A percentile compares a stretch with the other conserved stretches of the same genome.
These are phyloP conservation scores for Capsicum chinense DNA, from an alignment of 257 asterid genomes.

Conservation along the genomic window DNA sequence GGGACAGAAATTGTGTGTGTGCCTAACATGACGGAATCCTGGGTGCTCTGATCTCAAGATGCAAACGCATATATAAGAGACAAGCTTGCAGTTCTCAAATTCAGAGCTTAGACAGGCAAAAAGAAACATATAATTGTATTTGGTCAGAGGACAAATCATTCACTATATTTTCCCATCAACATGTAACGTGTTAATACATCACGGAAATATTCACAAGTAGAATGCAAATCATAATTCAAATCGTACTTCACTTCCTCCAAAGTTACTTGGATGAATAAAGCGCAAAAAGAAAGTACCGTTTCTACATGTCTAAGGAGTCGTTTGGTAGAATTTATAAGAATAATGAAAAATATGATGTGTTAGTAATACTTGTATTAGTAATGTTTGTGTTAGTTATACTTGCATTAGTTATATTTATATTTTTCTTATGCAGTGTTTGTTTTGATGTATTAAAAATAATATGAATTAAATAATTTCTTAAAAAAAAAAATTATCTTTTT, in stretches of 20 bases:
- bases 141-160: background rate
- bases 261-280: background rate
- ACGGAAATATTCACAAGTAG: background rate
- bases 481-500: too few relatives aligned
- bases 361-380: too few relatives aligned
- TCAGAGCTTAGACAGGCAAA: background rate
- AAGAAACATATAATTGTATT: background rate
- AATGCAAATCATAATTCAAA: background rate
- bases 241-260: background rate
- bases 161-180: background rate
- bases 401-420: too few relatives aligned
- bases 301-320: too few relatives aligned
- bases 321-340: too few relatives aligned
- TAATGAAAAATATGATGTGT: too few relatives aligned
- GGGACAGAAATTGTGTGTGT: background rate
- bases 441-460: too few relatives aligned
- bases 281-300: background rate
- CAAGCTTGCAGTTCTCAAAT: background rate
- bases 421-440: too few relatives aligned
- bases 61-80: background rate
- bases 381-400: too few relatives aligned
- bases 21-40: background rate
- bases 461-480: too few relatives aligned
- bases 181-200: background rate
- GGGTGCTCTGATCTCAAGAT: background rate